Evolutionary conservation across 1,139 yeast genomes (phyloP).

Genomic region (Debaryomyces sp.): DNA sequence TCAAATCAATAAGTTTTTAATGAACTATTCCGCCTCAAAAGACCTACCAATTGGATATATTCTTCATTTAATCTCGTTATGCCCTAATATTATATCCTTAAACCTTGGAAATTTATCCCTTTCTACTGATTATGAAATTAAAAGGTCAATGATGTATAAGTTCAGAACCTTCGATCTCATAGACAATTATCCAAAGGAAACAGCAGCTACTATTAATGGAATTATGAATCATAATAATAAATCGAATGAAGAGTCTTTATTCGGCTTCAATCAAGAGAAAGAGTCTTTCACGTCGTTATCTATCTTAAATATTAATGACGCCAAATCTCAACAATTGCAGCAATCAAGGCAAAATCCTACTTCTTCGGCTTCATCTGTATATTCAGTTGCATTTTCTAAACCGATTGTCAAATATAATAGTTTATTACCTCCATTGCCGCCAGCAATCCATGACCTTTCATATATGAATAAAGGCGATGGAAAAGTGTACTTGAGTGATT

Average conservation of each 20-base stretch:
- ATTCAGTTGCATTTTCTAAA: conserved; percentile 32
- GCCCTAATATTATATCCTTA: conserved; percentile 55
- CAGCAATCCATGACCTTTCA: conserved; percentile 26
- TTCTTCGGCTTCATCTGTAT: conserved; percentile 35
- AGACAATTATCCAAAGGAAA: conserved; percentile 40
- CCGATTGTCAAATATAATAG: conserved; percentile 38
- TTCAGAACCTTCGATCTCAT: conserved; percentile 43
- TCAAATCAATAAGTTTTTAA: conserved; percentile 55
- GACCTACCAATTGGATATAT: conserved; percentile 74
- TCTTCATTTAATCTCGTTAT: conserved; percentile 58
- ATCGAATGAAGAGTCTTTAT: conserved; percentile 13
- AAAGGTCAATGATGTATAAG: conserved; percentile 31
- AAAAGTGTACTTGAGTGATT: conserved; percentile 43
- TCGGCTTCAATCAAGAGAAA: conserved; percentile 14
- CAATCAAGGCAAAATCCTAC: conserved; percentile 8
- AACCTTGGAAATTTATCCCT: conserved; percentile 59
- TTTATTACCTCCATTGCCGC: conserved; percentile 41
- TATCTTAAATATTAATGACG: conserved; percentile 9
- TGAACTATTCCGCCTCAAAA: conserved; percentile 58
- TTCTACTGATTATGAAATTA: conserved; percentile 60
- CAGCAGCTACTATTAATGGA: conserved; percentile 26
- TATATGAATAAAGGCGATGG: conserved; percentile 43
- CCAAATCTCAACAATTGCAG: not conserved
- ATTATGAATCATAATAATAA: conserved; percentile 17
- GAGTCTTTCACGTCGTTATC: conserved; percentile 4